These are phyloP conservation scores for Solanum gracilifrons DNA, from an alignment of 257 asterid species.

Conservation along the genomic window DNA sequence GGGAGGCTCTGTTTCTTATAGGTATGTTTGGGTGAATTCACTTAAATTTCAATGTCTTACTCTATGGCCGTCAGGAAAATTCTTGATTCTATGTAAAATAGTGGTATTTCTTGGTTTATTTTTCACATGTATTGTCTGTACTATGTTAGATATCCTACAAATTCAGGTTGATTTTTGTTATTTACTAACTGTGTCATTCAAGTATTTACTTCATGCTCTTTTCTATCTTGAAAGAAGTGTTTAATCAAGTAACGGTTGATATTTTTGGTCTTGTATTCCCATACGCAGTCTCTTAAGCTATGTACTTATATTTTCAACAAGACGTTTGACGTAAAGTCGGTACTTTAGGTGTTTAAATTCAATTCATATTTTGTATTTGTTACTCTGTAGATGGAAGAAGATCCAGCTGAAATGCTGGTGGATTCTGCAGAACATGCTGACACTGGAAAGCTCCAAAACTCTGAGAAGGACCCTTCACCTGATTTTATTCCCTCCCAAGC, in stretches of 20 bases:
- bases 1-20: neutral
- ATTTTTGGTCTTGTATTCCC: neutral
- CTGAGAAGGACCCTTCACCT: slow-evolving; percentile 24
- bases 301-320: neutral
- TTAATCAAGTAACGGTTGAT: neutral
- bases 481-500: slow-evolving; percentile 19
- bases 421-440: slow-evolving; percentile 31
- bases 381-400: slow-evolving; percentile 62
- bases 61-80: neutral
- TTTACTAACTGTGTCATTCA: neutral
- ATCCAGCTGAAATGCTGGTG: slow-evolving; percentile 57
- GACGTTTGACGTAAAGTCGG: neutral
- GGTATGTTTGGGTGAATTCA: neutral
- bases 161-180: neutral
- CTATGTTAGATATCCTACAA: neutral
- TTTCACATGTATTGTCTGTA: neutral
- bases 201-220: neutral
- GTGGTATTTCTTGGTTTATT: neutral
- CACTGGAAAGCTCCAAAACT: slow-evolving; percentile 30
- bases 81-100: neutral
- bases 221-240: neutral
- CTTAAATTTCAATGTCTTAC: neutral
- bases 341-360: slow-evolving; percentile 9
- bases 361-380: slow-evolving; percentile 6
- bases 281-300: neutral